Conservation (phyloP, 805 yeast genomes). For the Lipomyces orientalis region DNA sequence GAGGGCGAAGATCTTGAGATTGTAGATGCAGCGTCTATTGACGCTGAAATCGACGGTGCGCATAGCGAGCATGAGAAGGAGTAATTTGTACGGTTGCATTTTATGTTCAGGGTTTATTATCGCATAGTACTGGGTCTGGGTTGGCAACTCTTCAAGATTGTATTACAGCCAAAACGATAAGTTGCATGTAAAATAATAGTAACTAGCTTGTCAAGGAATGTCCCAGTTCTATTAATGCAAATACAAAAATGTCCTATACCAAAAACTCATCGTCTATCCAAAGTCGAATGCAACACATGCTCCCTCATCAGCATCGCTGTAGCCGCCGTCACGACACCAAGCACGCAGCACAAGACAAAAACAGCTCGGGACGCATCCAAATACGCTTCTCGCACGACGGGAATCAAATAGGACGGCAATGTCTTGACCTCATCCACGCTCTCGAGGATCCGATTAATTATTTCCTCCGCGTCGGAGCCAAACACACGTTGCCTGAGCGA, state of each 20-base stretch:
- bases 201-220: background rate
- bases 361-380: conserved; percentile 35
- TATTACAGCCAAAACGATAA: no score
- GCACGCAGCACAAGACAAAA: conserved; percentile 24
- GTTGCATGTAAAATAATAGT: no score
- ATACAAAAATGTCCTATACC: background rate
- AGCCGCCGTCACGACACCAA: conserved; percentile 26
- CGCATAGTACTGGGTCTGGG: background rate
- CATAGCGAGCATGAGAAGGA: background rate
- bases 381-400: conserved; percentile 27
- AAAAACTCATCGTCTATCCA: conserved; percentile 17
- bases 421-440: conserved; percentile 23
- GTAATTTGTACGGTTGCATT: background rate
- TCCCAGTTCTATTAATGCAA: background rate
- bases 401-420: conserved; percentile 25
- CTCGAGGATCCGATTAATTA: conserved; percentile 24
- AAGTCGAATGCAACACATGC: conserved; percentile 32
- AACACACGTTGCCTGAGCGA: conserved; percentile 34
- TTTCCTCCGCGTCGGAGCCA: conserved; percentile 32
- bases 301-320: conserved; percentile 32
- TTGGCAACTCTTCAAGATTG: background rate
- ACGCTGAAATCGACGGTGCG: background rate
- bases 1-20: background rate
- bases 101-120: background rate
- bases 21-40: background rate